Base-by-base conservation (phyloP, 441 rosid genomes). In the Flueggea neowawraea region DNA sequence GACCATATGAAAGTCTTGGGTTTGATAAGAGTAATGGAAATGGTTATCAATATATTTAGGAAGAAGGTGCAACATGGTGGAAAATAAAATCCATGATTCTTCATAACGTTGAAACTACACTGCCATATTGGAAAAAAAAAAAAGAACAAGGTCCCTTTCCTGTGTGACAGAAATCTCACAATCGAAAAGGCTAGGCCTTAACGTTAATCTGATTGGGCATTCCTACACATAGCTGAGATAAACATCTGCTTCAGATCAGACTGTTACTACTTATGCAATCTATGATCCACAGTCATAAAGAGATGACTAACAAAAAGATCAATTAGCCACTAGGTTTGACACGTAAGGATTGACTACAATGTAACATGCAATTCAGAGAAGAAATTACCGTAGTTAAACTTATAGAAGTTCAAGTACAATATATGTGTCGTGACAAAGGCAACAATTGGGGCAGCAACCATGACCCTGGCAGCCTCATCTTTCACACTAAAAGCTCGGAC, bases 351-450 rank as follows among this genome's bases (percentile, higher is more conserved):
- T 15, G 31, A 11, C 4, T 17, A 32, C 36, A 31, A 14, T 17
- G 54, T 16, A 54, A 53, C 12, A 15, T 31, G 39, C 11, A 47
- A 14, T 57, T 31, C 16, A 41, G 52, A 44, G 9, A 44, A 12
- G 53, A 52, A 62, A 59, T 63, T 79, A 94, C 98, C 99, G 36
- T 87, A 85, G 76, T 91, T 95, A 6, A 89, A 79, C 55, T 78
- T 74, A 76, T 80, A 91, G 77, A 87, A 81, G 82, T 91, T 94
- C 61, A 94, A 87, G 80, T 82, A 94, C 69, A 94, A 69, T 70
- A 94, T 83, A 78, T 94, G 99, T 11, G 99, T 94, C 3, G 90
- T 86, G 17, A 86, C 75, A 57, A 89, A 85, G 57, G 99, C 99
- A 43, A 87, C 69, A 65, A 91, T 61, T 2, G 99, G 99, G 73